Evolutionary conservation across 805 yeast species (phyloP).

Genomic region (Kodamaea kaohsiungensis): DNA sequence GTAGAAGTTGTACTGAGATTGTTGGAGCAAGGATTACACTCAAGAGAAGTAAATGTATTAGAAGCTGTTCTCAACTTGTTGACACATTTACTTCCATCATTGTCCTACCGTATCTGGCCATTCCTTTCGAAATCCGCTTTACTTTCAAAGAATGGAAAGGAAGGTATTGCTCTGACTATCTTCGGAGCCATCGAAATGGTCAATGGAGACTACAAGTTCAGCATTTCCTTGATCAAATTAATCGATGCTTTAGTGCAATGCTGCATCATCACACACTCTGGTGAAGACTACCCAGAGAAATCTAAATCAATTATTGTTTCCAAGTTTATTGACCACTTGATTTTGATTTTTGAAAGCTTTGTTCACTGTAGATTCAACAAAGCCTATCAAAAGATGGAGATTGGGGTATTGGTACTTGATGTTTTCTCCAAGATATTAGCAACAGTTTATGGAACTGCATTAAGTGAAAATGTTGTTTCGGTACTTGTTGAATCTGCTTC

Average conservation of each 20-base stretch:
- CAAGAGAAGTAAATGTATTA: constrained; percentile 49
- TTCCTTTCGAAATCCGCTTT: constrained; percentile 68
- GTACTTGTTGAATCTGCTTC: constrained; percentile 40
- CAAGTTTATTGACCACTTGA: constrained; percentile 53
- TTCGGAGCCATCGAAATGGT: constrained; percentile 75
- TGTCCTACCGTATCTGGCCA: constrained; percentile 76
- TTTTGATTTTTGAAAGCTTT: constrained; percentile 75
- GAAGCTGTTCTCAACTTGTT: constrained; percentile 52
- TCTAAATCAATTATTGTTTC: constrained; percentile 56
- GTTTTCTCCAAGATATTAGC: constrained; percentile 57
- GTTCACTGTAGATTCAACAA: constrained; percentile 65
- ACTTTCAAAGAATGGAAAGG: constrained; percentile 58
- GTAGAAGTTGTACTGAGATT: constrained; percentile 61
- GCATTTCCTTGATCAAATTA: constrained; percentile 58
- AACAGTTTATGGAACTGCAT: constrained; percentile 56
- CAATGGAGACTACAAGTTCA: constrained; percentile 64
- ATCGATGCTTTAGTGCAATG: constrained; percentile 54
- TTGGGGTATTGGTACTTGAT: constrained; percentile 56
- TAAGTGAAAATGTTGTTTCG: constrained; percentile 25
- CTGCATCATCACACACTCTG: constrained; percentile 36
- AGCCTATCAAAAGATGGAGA: constrained; percentile 56
- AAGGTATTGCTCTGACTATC: constrained; percentile 61
- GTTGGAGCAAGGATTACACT: constrained; percentile 67
- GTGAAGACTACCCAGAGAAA: constrained; percentile 31
- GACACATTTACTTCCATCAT: constrained; percentile 45